phyloP scores from a whole-genome alignment of 805 yeast genomes.

The Ogataea pilisensis region DNA sequence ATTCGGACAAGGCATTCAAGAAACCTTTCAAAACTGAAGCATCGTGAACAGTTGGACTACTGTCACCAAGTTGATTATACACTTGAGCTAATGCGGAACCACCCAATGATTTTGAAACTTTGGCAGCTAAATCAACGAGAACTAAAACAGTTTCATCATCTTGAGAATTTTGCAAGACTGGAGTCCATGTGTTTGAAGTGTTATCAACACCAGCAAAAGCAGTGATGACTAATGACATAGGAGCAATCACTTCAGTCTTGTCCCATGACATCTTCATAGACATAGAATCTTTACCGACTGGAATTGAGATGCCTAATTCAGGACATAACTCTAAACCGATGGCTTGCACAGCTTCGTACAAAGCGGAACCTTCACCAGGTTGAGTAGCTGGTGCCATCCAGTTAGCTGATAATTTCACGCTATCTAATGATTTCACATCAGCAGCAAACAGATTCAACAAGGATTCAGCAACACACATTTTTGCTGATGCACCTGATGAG shows the following conservation, averaged over 20 bases:
- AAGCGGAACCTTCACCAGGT: conserved; percentile 89
- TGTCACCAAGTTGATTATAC: conserved; percentile 79
- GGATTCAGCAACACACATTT: conserved; percentile 94
- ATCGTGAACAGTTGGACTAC: conserved; percentile 79
- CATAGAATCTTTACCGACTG: conserved; percentile 99
- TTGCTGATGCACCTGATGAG: conserved; percentile 86
- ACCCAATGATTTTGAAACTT: conserved; percentile 60
- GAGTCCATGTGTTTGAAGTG: conserved; percentile 94
- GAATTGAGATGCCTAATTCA: conserved; percentile 83
- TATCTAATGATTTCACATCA: conserved; percentile 68
- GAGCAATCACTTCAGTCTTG: conserved; percentile 90
- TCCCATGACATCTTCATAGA: conserved; percentile 99
- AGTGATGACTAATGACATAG: conserved; percentile 84
- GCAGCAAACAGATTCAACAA: conserved; percentile 86
- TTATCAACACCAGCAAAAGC: conserved; percentile 85
- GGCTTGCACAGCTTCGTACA: conserved; percentile 96
- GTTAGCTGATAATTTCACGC: conserved; percentile 88
- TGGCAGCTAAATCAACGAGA: conserved; percentile 72
- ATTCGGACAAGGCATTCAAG: conserved; percentile 60
- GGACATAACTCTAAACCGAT: conserved; percentile 94
- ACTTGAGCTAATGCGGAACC: conserved; percentile 96
- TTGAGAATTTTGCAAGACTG: conserved; percentile 52
- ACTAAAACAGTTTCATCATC: conserved; percentile 60
- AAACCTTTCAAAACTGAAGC: conserved; percentile 60
- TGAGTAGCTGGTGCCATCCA: conserved; percentile 99